Base-by-base conservation (phyloP, 2,329 filamentous ascomycete species). In the Trichophyton rubrum region DNA sequence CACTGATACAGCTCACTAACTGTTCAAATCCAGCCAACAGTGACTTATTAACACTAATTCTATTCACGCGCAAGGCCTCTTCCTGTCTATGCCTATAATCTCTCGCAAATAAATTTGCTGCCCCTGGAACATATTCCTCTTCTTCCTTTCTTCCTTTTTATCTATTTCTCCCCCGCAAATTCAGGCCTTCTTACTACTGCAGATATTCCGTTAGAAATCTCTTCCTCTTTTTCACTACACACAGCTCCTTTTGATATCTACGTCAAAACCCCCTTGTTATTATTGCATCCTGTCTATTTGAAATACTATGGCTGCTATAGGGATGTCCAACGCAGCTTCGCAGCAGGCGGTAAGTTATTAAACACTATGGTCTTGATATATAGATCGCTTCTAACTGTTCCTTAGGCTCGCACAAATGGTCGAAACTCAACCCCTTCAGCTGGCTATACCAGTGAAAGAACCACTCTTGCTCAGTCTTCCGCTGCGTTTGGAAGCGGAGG, bases 401-500 rank as follows among this genome's bases (percentile, higher is more conserved):
- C 13, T 24, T 38, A 20, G 33, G 35, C 4, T 41, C 71, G 71
- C 68, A 68, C 62, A 70, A 71, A 49, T 70, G 70, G 71, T 60
- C 68, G 68, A 60, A 75, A 74, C 64, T 75, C 78, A 63, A 68
- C 68, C 63, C 65, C 73, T 49, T 66, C 67, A 35, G 67, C 59
- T n/a, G 47, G 73, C 63, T 71, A 68, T 61, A 65, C 65, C 55
- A 56, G 27, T 49, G 74, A 75, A 41, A 68, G 70, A 60, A 62
- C 68, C 24, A 70, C 73, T 61, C 67, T 70, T 51, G 67, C 73
- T 27, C 75, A 77, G 66, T 69, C 65, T 53, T 68, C 72, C 27
- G 73, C 74, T 60, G 70, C 74, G n/a, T 79, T 79, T 67, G 73
- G 74, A 17, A 71, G 70, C 64, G 72, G 71, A 38, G 74, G 72